Percentiles rank a stretch among this genome's conserved stretches.
Conservation (phyloP, 2,329 filamentous ascomycete genomes). For the Ceratocystis alfenasii region DNA sequence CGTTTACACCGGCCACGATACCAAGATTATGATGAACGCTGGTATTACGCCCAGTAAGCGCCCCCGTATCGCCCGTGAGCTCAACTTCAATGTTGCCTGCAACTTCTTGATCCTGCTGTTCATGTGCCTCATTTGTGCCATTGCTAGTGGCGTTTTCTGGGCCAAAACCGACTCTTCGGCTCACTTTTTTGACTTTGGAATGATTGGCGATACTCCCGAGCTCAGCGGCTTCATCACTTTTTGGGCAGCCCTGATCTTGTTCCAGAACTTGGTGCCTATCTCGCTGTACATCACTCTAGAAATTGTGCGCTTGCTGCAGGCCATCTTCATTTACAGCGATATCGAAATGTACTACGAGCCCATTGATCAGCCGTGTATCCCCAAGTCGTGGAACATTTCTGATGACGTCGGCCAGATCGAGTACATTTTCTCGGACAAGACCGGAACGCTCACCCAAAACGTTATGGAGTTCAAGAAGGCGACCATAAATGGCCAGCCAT, state of each 20-base stretch:
- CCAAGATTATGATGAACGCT: conserved; percentile 98
- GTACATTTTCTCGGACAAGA: conserved; percentile 99
- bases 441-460: conserved; percentile 92
- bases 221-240: conserved; percentile 93
- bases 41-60: conserved; percentile 92
- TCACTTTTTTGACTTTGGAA: conserved; percentile 72
- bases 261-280: conserved; percentile 97
- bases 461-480: conserved; percentile 99
- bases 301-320: conserved; percentile 85
- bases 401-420: conserved; percentile 97
- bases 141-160: conserved; percentile 80
- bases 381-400: conserved; percentile 98
- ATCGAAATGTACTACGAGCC: conserved; percentile 93
- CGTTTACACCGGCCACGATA: conserved; percentile 82
- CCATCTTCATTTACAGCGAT: conserved; percentile 95
- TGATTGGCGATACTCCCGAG: conserved; percentile 60
- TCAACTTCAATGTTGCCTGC: conserved; percentile 96
- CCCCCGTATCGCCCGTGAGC: conserved; percentile 75
- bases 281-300: conserved; percentile 96
- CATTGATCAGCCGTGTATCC: conserved; percentile 87
- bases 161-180: conserved; percentile 60
- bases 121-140: conserved; percentile 78
- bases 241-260: conserved; percentile 86
- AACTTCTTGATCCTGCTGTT: conserved; percentile 82
- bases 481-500: conserved; percentile 88